phyloP scores from a whole-genome alignment of 2,329 filamentous ascomycete species.

The Sclerotinia nivalis region DNA sequence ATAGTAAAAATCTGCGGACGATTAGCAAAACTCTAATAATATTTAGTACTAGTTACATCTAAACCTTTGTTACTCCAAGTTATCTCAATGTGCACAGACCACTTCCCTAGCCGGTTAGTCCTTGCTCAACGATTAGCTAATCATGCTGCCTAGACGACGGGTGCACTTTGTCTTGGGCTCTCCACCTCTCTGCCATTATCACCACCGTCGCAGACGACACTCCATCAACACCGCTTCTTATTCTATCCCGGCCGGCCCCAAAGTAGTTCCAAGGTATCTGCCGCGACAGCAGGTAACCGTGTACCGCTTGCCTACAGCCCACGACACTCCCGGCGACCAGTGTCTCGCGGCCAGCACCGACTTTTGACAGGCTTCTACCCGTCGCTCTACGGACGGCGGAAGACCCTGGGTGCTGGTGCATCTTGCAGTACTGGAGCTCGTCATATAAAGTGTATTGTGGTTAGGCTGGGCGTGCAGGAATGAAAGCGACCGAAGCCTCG shows the following conservation, averaged over 20 bases:
- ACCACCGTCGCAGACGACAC: conserved; percentile 6
- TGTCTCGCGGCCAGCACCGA: conserved; percentile 13
- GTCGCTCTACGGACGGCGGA: conserved; percentile 11
- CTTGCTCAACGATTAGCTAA: conserved; percentile 9
- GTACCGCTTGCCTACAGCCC: conserved; percentile 10
- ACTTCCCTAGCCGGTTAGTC: not conserved
- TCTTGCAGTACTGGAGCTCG: conserved; percentile 12
- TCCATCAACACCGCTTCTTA: conserved; percentile 3
- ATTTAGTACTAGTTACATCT: too few relatives aligned
- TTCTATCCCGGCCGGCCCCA: conserved; percentile 4
- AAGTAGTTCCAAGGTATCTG: conserved; percentile 5
- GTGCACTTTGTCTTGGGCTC: conserved; percentile 5
- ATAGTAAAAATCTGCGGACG: too few relatives aligned
- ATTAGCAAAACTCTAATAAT: too few relatives aligned
- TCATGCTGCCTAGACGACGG: not conserved
- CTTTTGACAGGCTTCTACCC: conserved; percentile 19
- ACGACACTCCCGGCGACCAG: conserved; percentile 12
- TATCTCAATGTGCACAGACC: not conserved
- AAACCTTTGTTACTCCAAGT: not conserved
- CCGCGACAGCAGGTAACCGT: conserved; percentile 8
- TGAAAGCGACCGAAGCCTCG: conserved; percentile 10
- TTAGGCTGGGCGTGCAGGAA: conserved; percentile 11
- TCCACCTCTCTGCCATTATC: not conserved
- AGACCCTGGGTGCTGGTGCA: conserved; percentile 10
- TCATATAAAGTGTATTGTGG: conserved; percentile 11